Evolutionary conservation across 148 eudicot genomes (phyloP).

Genomic region (Rhododendron mucronatum): DNA sequence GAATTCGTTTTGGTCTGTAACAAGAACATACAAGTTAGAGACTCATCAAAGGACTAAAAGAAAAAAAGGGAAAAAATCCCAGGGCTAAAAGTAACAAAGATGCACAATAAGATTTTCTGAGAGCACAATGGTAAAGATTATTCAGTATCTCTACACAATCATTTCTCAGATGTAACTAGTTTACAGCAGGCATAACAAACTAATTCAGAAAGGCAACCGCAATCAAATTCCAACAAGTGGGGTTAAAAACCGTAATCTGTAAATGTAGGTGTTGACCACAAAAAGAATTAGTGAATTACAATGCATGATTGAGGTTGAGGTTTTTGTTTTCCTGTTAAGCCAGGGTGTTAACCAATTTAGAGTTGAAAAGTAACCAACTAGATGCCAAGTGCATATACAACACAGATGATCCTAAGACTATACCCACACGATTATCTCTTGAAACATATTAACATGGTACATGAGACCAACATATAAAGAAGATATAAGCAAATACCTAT

Average conservation of each 20-base stretch:
- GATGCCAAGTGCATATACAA: neutral
- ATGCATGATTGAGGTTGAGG: neutral
- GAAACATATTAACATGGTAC: neutral
- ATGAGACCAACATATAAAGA: neutral
- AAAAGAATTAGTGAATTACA: neutral
- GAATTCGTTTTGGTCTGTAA: conserved; percentile 87
- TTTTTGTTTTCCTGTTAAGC: neutral
- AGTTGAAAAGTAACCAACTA: neutral
- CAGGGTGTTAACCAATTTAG: neutral
- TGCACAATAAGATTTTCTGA: neutral
- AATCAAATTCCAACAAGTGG: neutral
- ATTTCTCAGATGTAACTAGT: neutral
- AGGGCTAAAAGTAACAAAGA: neutral
- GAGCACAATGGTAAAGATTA: neutral
- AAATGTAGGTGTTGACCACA: neutral
- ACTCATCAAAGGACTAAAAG: neutral
- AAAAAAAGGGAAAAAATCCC: neutral
- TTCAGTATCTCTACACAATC: neutral
- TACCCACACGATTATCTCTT: neutral
- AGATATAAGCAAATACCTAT: neutral
- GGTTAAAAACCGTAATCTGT: neutral
- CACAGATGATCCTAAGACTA: neutral
- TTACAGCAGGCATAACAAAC: neutral
- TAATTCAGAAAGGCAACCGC: neutral
- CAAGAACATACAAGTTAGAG: conserved; percentile 16